Evolutionary conservation across 2,329 filamentous ascomycete species (phyloP).

Genomic region (Claviceps sp.): DNA sequence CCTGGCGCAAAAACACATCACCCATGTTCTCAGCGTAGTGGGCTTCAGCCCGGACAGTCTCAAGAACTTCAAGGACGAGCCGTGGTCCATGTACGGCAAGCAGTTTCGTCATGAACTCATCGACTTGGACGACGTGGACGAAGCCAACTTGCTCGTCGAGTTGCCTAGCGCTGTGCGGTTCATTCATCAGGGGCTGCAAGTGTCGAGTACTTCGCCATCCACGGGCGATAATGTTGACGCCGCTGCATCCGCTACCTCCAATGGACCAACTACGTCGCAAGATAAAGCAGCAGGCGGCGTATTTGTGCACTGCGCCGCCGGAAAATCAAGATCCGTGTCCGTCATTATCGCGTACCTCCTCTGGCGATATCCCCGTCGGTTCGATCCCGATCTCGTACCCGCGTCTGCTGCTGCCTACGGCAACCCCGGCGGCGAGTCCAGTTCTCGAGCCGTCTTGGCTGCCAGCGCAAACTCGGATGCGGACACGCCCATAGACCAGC

Average conservation of each 20-base stretch:
- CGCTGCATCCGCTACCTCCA: no score
- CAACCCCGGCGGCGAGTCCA: constrained; percentile 3
- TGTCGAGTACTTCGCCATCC: neutral
- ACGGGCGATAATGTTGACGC: neutral
- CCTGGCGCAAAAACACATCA: constrained; percentile 62
- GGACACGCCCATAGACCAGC: constrained; percentile 3
- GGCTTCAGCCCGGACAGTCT: constrained; percentile 32
- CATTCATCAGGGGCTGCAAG: constrained; percentile 41
- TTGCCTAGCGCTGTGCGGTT: constrained; percentile 69
- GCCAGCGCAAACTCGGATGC: neutral
- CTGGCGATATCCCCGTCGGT: constrained; percentile 44
- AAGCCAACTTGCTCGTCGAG: constrained; percentile 73
- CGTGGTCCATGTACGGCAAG: constrained; percentile 34
- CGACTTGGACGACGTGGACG: constrained; percentile 80
- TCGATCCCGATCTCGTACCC: constrained; percentile 25
- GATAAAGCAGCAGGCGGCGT: constrained; percentile 21
- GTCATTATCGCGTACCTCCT: constrained; percentile 78
- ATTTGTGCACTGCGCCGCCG: constrained; percentile 71
- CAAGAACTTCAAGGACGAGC: constrained; percentile 35
- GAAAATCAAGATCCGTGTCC: constrained; percentile 83
- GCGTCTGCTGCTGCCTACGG: constrained; percentile 9
- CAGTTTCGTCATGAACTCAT: constrained; percentile 62
- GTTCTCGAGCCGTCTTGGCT: neutral
- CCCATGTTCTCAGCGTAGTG: constrained; percentile 78
- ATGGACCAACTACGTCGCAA: no score